phyloP scores from a whole-genome alignment of 1,139 yeast species.

The Pichia cactophila region DNA sequence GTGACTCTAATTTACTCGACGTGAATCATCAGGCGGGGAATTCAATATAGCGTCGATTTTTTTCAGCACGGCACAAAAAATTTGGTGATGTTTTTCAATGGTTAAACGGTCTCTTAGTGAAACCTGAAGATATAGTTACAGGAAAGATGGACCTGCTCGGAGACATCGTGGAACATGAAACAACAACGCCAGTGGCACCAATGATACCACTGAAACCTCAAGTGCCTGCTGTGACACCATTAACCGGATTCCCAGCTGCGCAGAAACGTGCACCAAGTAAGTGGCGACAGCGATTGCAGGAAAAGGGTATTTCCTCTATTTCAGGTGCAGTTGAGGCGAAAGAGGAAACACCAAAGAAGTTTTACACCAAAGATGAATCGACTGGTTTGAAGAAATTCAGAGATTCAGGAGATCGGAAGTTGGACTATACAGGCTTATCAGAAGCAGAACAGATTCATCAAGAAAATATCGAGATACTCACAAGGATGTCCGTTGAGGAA shows the following conservation, averaged over 20 bases:
- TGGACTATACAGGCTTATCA: constrained; percentile 25
- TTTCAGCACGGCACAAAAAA: not conserved
- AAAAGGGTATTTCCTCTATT: constrained; percentile 27
- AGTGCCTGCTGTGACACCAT: not conserved
- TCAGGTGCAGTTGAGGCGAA: constrained; percentile 18
- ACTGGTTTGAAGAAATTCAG: constrained; percentile 18
- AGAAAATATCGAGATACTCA: constrained; percentile 61
- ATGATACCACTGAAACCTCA: not conserved
- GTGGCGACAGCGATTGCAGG: constrained; percentile 21
- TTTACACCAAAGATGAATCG: constrained; percentile 11
- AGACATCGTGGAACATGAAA: constrained; percentile 66
- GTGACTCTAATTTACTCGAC: not conserved
- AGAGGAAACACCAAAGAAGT: constrained; percentile 12
- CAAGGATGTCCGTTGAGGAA: constrained; percentile 60
- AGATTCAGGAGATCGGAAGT: constrained; percentile 10
- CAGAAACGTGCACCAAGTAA: constrained; percentile 27
- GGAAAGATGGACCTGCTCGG: constrained; percentile 58
- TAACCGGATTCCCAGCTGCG: constrained; percentile 6
- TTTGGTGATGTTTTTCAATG: too few relatives aligned
- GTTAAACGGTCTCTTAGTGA: too few relatives aligned
- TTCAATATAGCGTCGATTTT: not conserved
- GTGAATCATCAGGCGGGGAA: not conserved
- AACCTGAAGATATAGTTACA: too few relatives aligned
- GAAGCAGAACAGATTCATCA: constrained; percentile 71
- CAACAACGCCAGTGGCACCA: not conserved